Conservation (phyloP, 2,329 filamentous ascomycete genomes). For the Pyrenochaeta sp. region DNA sequence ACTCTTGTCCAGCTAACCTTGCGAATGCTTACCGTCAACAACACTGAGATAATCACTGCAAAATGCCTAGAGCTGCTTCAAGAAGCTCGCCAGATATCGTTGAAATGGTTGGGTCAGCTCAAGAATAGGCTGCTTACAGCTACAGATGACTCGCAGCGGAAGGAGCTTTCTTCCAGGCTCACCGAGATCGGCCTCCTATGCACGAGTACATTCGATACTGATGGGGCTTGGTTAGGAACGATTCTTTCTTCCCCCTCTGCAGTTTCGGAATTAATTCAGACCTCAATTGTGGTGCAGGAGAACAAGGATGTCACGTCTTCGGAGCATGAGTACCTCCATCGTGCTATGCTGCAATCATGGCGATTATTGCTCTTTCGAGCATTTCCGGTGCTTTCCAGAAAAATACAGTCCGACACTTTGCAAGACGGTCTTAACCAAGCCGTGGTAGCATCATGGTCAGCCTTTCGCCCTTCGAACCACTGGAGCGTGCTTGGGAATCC, state of each 20-base stretch:
- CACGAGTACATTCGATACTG: conserved; percentile 55
- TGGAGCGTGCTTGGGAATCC: conserved; percentile 20
- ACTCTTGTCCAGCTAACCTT: conserved; percentile 51
- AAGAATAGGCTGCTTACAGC: conserved; percentile 23
- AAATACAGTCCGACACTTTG: conserved; percentile 10
- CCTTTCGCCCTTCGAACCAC: conserved; percentile 11
- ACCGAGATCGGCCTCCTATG: conserved; percentile 55
- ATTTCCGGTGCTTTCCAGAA: conserved; percentile 8
- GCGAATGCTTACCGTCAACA: conserved; percentile 56
- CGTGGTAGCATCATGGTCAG: conserved; percentile 24
- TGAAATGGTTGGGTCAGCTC: conserved; percentile 52
- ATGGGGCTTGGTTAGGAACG: conserved; percentile 34
- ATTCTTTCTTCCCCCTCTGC: conserved; percentile 33
- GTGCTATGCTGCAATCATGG: conserved; percentile 23
- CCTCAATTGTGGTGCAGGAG: conserved; percentile 31
- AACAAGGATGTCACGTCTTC: conserved; percentile 9
- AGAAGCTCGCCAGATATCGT: conserved; percentile 40
- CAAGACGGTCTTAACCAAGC: conserved; percentile 24
- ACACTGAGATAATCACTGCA: conserved; percentile 22
- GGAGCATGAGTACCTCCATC: conserved; percentile 6
- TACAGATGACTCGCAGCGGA: conserved; percentile 34
- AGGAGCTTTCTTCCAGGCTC: conserved; percentile 41
- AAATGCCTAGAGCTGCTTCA: conserved; percentile 44
- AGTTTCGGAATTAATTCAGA: conserved; percentile 24
- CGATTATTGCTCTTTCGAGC: conserved; percentile 22